Conservation (phyloP, 2,329 filamentous ascomycete species). For the Exophiala sp. region DNA sequence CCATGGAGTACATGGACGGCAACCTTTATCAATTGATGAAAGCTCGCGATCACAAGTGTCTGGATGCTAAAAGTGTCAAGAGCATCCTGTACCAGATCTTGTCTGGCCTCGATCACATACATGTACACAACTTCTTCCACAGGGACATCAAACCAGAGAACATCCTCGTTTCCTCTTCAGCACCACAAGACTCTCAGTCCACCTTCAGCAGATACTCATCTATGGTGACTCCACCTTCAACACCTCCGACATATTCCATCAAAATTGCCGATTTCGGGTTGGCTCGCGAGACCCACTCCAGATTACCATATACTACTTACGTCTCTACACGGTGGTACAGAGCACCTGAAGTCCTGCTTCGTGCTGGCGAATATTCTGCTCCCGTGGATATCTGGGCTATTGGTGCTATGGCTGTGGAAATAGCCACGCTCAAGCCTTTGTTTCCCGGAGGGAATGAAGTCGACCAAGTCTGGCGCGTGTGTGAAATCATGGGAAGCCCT, state of each 20-base stretch:
- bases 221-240: slow-evolving; percentile 89
- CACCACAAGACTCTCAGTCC: slow-evolving; percentile 73
- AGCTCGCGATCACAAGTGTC: slow-evolving; percentile 86
- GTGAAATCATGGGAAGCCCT: slow-evolving; percentile 98
- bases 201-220: slow-evolving; percentile 91
- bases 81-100: slow-evolving; percentile 98
- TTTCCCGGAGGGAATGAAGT: slow-evolving; percentile 98
- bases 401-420: slow-evolving; percentile 96
- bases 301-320: slow-evolving; percentile 94
- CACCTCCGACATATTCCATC: slow-evolving; percentile 88
- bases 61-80: slow-evolving; percentile 90
- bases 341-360: slow-evolving; percentile 86
- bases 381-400: slow-evolving; percentile 99
- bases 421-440: slow-evolving; percentile 91
- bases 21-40: slow-evolving; percentile 99
- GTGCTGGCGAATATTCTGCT: slow-evolving; percentile 93
- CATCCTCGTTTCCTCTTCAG: slow-evolving; percentile 90
- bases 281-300: slow-evolving; percentile 95
- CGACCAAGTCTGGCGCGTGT: slow-evolving; percentile 97
- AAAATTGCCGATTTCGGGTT: slow-evolving; percentile 99
- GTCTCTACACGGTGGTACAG: slow-evolving; percentile 96
- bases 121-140: slow-evolving; percentile 96
- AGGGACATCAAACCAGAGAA: slow-evolving; percentile 99
- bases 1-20: slow-evolving; percentile 99
- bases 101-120: slow-evolving; percentile 92